Percentiles rank a stretch among this genome's conserved stretches.
Conservation (phyloP, 164 flowering plant genomes). For the Brasenia schreberi region DNA sequence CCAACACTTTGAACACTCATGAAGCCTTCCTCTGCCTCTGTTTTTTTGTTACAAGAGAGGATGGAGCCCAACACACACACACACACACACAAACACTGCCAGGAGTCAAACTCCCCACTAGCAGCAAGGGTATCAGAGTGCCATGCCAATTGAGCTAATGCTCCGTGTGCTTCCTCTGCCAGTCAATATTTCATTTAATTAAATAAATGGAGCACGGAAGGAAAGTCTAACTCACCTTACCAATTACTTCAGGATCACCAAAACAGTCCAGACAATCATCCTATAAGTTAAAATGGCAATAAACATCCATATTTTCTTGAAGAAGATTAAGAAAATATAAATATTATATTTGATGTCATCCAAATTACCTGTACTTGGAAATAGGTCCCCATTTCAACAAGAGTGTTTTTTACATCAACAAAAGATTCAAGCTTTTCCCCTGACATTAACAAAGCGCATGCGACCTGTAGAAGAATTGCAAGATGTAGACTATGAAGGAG, state of each 20-base stretch:
- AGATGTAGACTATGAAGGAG: background rate
- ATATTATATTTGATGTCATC: background rate
- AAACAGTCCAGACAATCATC: slow-evolving; percentile 94
- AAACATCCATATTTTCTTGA: background rate
- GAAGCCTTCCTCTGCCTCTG: no score
- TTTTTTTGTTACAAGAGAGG: no score
- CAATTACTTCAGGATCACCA: slow-evolving; percentile 73
- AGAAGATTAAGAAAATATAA: background rate
- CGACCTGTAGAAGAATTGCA: slow-evolving; percentile 37
- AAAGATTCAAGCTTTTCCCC: slow-evolving; percentile 81
- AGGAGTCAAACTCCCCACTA: no score
- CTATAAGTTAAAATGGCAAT: slow-evolving; percentile 19
- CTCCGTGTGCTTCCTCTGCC: background rate
- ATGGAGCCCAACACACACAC: no score
- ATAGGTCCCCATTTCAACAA: slow-evolving; percentile 89
- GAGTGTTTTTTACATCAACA: slow-evolving; percentile 57
- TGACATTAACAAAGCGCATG: slow-evolving; percentile 88
- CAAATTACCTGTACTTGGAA: slow-evolving; percentile 90
- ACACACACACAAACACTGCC: background rate
- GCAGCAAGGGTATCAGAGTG: background rate
- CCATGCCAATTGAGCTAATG: no score
- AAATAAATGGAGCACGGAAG: background rate
- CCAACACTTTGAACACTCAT: no score
- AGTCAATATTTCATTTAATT: background rate
- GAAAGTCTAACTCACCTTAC: slow-evolving; percentile 48